Conservation (phyloP, 202 grass and related monocot species). For the Digitaria exilis region DNA sequence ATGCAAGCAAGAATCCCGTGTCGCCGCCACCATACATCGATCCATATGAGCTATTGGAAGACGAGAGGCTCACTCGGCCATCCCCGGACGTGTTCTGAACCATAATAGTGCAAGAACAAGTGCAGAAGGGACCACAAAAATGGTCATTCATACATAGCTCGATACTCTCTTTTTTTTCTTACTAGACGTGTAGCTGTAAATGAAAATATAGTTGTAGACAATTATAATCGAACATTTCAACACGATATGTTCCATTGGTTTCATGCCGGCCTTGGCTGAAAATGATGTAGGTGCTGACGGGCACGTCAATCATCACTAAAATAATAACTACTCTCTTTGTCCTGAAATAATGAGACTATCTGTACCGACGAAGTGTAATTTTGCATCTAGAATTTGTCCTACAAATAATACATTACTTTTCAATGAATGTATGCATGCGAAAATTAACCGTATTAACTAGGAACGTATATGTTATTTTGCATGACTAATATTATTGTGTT, state of each 20-base stretch:
- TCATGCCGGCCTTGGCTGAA: neutral
- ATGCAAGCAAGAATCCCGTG: conserved; percentile 57
- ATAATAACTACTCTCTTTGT: no score
- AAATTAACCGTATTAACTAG: no score
- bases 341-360: no score
- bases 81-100: conserved; percentile 48
- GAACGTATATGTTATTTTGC: no score
- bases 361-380: no score
- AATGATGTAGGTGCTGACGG: neutral
- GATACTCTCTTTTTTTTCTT: conserved; percentile 26
- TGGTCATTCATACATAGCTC: conserved; percentile 15
- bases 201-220: conserved; percentile 49
- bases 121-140: neutral
- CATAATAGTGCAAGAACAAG: neutral
- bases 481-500: no score
- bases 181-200: conserved; percentile 50
- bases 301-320: no score
- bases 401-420: no score
- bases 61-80: conserved; percentile 64
- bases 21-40: conserved; percentile 66
- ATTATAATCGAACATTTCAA: conserved; percentile 13
- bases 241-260: neutral
- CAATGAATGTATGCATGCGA: no score
- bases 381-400: no score
- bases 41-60: conserved; percentile 80